Conservation (phyloP, 257 asterid genomes). For the Asclepias syriaca region DNA sequence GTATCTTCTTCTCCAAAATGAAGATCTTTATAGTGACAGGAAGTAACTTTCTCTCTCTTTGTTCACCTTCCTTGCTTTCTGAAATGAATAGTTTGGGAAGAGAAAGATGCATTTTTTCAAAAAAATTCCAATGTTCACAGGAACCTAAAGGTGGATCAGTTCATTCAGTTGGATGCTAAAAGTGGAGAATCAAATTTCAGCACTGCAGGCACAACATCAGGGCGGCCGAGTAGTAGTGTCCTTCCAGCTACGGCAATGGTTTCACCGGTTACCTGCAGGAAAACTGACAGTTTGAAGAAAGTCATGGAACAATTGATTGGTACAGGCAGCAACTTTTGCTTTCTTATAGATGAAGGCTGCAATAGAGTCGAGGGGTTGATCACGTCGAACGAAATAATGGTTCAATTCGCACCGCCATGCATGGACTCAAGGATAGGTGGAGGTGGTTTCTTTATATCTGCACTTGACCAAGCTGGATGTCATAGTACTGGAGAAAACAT, state of each 20-base stretch:
- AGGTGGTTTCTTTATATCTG: conserved; percentile 15
- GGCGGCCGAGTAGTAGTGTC: background rate
- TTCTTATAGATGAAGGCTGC: conserved; percentile 7
- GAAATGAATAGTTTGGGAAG: background rate
- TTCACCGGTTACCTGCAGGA: conserved; percentile 11
- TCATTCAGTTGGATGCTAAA: conserved; percentile 7
- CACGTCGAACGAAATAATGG: conserved; percentile 6
- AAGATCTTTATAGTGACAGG: conserved; percentile 12
- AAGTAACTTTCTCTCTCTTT: conserved; percentile 4
- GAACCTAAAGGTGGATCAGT: conserved; percentile 10
- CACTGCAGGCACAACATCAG: background rate
- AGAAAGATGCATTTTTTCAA: background rate
- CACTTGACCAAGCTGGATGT: conserved; percentile 17
- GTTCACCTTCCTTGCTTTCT: background rate
- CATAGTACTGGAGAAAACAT: conserved; percentile 1
- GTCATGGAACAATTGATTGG: conserved; percentile 9
- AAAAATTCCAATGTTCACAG: background rate
- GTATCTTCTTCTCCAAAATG: conserved; percentile 10
- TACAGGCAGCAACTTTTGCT: background rate
- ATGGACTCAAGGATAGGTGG: conserved; percentile 12
- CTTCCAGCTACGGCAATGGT: background rate
- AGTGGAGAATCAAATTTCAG: background rate
- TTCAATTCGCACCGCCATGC: conserved; percentile 19
- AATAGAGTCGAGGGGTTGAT: conserved; percentile 10
- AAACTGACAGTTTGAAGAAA: conserved; percentile 10